Evolutionary conservation across 2,329 filamentous ascomycete genomes (phyloP).

Genomic region (Fragosphaeria purpurea): DNA sequence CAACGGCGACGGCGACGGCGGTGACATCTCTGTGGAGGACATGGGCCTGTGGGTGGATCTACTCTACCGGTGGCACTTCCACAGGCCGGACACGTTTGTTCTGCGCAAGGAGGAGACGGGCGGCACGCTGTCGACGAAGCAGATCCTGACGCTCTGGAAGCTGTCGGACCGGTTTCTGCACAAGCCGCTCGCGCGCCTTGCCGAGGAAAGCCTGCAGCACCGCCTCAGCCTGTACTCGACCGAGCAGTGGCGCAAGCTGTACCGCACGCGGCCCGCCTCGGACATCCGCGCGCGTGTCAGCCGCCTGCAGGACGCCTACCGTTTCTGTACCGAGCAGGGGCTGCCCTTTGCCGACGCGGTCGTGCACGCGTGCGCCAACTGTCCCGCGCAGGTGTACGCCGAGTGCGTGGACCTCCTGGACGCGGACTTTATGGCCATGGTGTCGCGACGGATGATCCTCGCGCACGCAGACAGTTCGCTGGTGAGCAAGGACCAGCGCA

Average conservation of each 20-base stretch:
- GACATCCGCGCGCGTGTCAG: conserved; percentile 12
- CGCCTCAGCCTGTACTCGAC: conserved; percentile 14
- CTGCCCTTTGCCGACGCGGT: conserved; percentile 14
- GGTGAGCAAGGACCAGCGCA: conserved; percentile 11
- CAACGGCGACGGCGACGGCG: background rate
- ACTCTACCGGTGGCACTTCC: conserved; percentile 14
- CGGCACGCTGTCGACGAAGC: conserved; percentile 15
- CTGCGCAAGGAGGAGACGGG: conserved; percentile 15
- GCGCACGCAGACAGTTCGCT: conserved; percentile 10
- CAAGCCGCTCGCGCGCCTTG: conserved; percentile 3
- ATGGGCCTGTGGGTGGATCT: conserved; percentile 16
- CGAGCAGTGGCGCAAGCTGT: conserved; percentile 14
- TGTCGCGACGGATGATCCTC: conserved; percentile 14
- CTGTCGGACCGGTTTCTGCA: conserved; percentile 14
- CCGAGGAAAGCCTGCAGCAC: conserved; percentile 15
- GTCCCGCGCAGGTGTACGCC: conserved; percentile 15
- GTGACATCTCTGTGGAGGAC: conserved; percentile 9
- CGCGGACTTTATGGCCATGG: conserved; percentile 14
- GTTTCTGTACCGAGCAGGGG: conserved; percentile 10
- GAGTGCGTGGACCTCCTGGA: conserved; percentile 12
- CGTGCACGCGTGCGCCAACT: conserved; percentile 13
- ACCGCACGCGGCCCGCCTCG: conserved; percentile 10
- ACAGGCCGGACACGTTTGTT: conserved; percentile 7
- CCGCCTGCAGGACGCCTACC: conserved; percentile 13
- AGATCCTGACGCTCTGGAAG: conserved; percentile 16